Evolutionary conservation across 2,329 filamentous ascomycete genomes (phyloP).

Genomic region (Phoma herbarum): DNA sequence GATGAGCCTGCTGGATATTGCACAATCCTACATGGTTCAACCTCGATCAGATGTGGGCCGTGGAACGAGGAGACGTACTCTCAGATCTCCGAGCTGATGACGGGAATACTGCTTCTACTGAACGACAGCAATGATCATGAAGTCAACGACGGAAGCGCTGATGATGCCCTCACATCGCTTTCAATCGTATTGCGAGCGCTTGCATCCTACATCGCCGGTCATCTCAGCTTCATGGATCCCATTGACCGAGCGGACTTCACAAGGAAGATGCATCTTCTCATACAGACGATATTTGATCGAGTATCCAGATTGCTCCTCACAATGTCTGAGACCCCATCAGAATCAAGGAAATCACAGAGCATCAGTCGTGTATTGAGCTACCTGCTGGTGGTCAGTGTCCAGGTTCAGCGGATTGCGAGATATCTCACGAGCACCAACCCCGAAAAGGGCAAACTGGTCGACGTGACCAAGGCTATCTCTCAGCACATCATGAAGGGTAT

Average conservation of each 20-base stretch:
- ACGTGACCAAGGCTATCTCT: slow-evolving; percentile 48
- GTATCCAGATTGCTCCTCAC: neutral
- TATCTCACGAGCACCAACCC: slow-evolving; percentile 32
- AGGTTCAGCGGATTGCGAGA: slow-evolving; percentile 45
- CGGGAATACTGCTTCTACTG: slow-evolving; percentile 16
- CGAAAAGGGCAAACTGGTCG: slow-evolving; percentile 30
- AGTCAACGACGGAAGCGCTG: neutral
- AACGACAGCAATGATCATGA: slow-evolving; percentile 2
- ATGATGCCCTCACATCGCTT: slow-evolving; percentile 17
- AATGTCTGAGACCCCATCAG: neutral
- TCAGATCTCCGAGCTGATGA: slow-evolving; percentile 31
- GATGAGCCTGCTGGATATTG: slow-evolving; percentile 53
- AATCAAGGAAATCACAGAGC: neutral
- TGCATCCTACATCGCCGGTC: slow-evolving; percentile 59
- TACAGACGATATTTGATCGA: slow-evolving; percentile 46
- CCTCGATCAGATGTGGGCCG: slow-evolving; percentile 57
- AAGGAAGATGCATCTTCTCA: slow-evolving; percentile 52
- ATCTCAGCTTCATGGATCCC: slow-evolving; percentile 62
- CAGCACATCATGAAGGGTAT: slow-evolving; percentile 50
- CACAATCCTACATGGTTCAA: slow-evolving; percentile 50
- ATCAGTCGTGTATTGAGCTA: slow-evolving; percentile 37
- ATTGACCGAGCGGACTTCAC: slow-evolving; percentile 62
- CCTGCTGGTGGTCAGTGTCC: slow-evolving; percentile 40
- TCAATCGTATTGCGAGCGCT: slow-evolving; percentile 55
- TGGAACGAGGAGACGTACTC: slow-evolving; percentile 66